A percentile compares a stretch with the other conserved stretches of the same genome.
phyloP scores from a whole-genome alignment of 352 stramenopile species.

The Phytophthora melonis region DNA sequence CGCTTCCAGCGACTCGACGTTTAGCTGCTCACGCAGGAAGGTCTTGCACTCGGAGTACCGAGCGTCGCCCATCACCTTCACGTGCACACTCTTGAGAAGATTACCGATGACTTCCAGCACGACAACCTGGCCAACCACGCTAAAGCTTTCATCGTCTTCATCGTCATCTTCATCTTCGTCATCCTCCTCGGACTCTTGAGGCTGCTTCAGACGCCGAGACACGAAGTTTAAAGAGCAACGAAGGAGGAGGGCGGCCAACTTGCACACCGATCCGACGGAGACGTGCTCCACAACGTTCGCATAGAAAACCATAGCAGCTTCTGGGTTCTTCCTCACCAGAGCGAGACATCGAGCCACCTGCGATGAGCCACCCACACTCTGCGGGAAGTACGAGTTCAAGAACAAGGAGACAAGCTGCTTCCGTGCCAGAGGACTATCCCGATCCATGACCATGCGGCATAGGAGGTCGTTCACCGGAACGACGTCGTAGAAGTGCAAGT shows the following conservation, averaged over 20 bases:
- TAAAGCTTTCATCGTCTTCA: slow-evolving; percentile 70
- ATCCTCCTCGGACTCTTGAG: slow-evolving; percentile 43
- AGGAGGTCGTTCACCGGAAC: slow-evolving; percentile 83
- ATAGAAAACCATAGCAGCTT: slow-evolving; percentile 88
- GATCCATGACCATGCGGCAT: slow-evolving; percentile 77
- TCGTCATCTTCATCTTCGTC: slow-evolving; percentile 71
- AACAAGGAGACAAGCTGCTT: slow-evolving; percentile 88
- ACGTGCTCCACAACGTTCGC: slow-evolving; percentile 76
- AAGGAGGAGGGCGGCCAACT: slow-evolving; percentile 77
- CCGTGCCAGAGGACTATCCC: slow-evolving; percentile 56
- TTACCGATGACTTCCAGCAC: slow-evolving; percentile 80
- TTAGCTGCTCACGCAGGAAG: slow-evolving; percentile 78
- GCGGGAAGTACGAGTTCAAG: slow-evolving; percentile 90
- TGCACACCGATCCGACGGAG: slow-evolving; percentile 86
- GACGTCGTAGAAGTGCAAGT: slow-evolving; percentile 90
- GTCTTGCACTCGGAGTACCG: slow-evolving; percentile 79
- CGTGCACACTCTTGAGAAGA: slow-evolving; percentile 76
- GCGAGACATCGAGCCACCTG: slow-evolving; percentile 85
- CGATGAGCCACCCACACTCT: slow-evolving; percentile 79
- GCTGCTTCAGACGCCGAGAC: slow-evolving; percentile 62
- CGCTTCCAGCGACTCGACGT: slow-evolving; percentile 63
- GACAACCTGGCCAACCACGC: slow-evolving; percentile 72
- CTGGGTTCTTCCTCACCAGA: slow-evolving; percentile 83
- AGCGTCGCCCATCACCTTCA: slow-evolving; percentile 74
- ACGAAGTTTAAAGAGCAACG: slow-evolving; percentile 85